A percentile compares a stretch with the other conserved stretches of the same genome.
phyloP scores from a whole-genome alignment of 2,329 filamentous ascomycete genomes.

The Sporothrix pseudoabietina region DNA sequence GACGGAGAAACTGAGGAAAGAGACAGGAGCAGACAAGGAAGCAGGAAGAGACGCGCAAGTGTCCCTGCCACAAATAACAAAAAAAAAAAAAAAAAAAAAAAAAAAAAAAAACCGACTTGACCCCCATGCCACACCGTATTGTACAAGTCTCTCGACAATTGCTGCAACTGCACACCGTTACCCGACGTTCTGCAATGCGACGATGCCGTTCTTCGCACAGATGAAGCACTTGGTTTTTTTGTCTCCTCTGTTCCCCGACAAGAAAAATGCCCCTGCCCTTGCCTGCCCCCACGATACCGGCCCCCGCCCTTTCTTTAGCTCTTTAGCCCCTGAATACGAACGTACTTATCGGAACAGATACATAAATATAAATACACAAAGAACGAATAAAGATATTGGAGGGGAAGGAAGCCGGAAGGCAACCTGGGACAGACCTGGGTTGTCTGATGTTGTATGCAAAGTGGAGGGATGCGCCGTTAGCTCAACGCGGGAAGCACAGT shows the following conservation, averaged over 20 bases:
- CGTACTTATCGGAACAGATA: neutral
- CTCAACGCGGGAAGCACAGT: conserved; percentile 23
- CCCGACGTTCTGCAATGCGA: neutral
- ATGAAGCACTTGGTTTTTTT: neutral
- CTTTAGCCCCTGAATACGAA: neutral
- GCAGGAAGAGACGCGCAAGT: neutral
- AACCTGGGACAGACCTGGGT: neutral
- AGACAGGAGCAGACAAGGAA: neutral
- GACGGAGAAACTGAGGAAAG: neutral
- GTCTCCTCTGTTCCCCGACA: neutral
- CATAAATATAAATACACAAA: too few relatives aligned
- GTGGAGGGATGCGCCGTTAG: neutral
- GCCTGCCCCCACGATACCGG: neutral
- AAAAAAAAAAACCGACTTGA: neutral
- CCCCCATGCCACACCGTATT: neutral
- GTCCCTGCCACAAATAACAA: too few relatives aligned
- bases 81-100: too few relatives aligned
- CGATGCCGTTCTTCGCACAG: neutral
- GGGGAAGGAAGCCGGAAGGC: neutral
- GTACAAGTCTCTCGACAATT: neutral
- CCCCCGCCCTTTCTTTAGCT: neutral
- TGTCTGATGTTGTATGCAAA: neutral
- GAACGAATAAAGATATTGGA: neutral
- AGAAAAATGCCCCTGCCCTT: neutral
- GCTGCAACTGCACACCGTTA: neutral